Base-by-base conservation (phyloP, 768 basidiomycete species). In the Floccularia luteovirens region DNA sequence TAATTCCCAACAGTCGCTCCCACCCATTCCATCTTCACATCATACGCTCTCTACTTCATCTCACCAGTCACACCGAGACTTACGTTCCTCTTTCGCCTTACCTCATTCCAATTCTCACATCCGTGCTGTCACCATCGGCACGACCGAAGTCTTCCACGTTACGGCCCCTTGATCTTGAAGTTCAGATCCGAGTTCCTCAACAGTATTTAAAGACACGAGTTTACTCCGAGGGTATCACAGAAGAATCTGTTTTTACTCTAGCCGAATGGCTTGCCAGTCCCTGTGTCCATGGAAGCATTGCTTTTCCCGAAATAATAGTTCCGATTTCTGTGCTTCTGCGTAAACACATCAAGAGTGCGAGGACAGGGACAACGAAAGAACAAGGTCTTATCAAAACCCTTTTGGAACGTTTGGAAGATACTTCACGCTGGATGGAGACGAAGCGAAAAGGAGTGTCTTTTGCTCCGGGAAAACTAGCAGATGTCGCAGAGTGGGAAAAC, bases 21-120 rank as follows among this genome's bases (percentile, higher is more conserved):
- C 88, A 88, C 63, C 94, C 96, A 1, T 85, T 97, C 59, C 93
- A 97, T 57, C 74, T 98, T 21, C 93, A 98, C 58, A 74, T 98
- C 43, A 63, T 87, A 24, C 87, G 90, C 7, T 93, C 96, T 1
- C 74, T 98, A 32, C 69, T 91, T 19, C 84, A 90, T 55, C 73
- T 99, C 46, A 79, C 82, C 27, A 75, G 76, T 36, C 89, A 90
- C 56, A 93, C 88, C 2, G 69, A 75, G 40, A 86, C 77, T 13
- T 98, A 90, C 60, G 77, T 96, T 41, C 92, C 96, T 7, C 70
- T 99, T 31, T 68, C 89, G 0, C 82, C 94, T 2, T 82, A 87
- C 63, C 70, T 97, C 43, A 72, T 97, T 41, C 88, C 92, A 32
- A 82, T 96, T 47, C 68, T 99, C 47, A 75, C 83, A 19, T 78